Conservation (phyloP, 2,329 filamentous ascomycete genomes). For the Fusarium xyrophilum region DNA sequence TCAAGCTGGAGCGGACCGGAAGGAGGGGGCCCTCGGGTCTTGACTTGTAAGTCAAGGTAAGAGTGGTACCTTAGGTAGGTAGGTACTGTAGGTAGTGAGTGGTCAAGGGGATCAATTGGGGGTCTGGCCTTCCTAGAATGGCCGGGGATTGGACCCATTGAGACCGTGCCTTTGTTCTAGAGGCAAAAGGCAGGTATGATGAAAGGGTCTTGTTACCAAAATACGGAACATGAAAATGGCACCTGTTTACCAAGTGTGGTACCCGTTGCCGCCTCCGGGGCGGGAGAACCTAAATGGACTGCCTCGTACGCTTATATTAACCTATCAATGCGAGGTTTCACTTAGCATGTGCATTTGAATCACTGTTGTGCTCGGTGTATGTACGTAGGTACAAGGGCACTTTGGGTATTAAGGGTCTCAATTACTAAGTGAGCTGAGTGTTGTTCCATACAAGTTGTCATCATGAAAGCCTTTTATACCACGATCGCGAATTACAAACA, state of each 20-base stretch:
- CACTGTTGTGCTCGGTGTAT: background rate
- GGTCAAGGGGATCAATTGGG: constrained; percentile 8
- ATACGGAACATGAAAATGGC: constrained; percentile 21
- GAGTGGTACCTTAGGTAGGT: background rate
- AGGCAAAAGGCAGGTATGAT: constrained; percentile 15
- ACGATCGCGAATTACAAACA: background rate
- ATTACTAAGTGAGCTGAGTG: background rate
- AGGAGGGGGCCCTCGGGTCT: constrained; percentile 1
- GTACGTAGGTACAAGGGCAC: background rate
- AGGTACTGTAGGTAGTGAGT: background rate
- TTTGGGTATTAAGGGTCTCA: background rate
- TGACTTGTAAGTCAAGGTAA: background rate
- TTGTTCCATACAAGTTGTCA: background rate
- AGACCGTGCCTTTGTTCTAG: constrained; percentile 23
- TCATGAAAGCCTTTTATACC: constrained; percentile 9
- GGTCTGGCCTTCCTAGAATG: constrained; percentile 12
- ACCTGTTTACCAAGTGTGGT: constrained; percentile 20
- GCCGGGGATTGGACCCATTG: constrained; percentile 15
- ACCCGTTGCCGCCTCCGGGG: constrained; percentile 20
- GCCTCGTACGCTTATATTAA: background rate
- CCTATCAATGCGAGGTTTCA: constrained; percentile 19
- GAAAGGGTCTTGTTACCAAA: constrained; percentile 1
- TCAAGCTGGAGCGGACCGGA: constrained; percentile 12
- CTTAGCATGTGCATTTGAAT: constrained; percentile 10
- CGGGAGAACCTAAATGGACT: background rate